Percentiles rank a stretch among this genome's conserved stretches.
Evolutionary conservation across 441 rosid genomes (phyloP).

Genomic region (Erodium moschatum): DNA sequence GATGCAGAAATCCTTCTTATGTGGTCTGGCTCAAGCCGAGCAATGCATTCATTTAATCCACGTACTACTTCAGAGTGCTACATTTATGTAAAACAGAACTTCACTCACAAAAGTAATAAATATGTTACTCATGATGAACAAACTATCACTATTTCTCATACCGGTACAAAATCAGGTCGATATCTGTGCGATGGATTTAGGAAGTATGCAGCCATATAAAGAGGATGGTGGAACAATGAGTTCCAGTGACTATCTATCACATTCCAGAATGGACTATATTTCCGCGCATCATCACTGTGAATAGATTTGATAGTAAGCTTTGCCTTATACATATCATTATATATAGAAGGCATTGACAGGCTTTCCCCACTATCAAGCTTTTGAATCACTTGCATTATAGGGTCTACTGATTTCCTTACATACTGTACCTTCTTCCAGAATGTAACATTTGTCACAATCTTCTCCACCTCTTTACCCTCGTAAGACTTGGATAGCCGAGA

Average conservation of each 20-base stretch:
- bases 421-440: conserved; percentile 86
- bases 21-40: conserved; percentile 64
- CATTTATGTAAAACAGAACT: conserved; percentile 16
- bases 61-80: conserved; percentile 73
- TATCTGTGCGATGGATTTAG: conserved; percentile 78
- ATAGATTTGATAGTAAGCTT: conserved; percentile 58
- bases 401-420: conserved; percentile 63
- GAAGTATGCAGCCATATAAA: conserved; percentile 80
- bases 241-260: conserved; percentile 70
- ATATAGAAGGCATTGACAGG: conserved; percentile 52
- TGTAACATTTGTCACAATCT: conserved; percentile 45
- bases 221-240: conserved; percentile 72
- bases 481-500: conserved; percentile 49
- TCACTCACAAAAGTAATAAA: neutral
- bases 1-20: conserved; percentile 64
- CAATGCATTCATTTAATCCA: conserved; percentile 82
- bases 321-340: conserved; percentile 58
- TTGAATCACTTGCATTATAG: conserved; percentile 57
- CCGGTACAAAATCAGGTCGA: conserved; percentile 62
- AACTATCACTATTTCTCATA: conserved; percentile 25
- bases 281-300: conserved; percentile 61
- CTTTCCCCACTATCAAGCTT: conserved; percentile 47
- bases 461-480: conserved; percentile 74
- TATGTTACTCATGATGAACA: conserved; percentile 13
- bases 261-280: conserved; percentile 68